Base-by-base conservation (phyloP, 495 filamentous ascomycete genomes). In the Chaetomium cochliodes region DNA sequence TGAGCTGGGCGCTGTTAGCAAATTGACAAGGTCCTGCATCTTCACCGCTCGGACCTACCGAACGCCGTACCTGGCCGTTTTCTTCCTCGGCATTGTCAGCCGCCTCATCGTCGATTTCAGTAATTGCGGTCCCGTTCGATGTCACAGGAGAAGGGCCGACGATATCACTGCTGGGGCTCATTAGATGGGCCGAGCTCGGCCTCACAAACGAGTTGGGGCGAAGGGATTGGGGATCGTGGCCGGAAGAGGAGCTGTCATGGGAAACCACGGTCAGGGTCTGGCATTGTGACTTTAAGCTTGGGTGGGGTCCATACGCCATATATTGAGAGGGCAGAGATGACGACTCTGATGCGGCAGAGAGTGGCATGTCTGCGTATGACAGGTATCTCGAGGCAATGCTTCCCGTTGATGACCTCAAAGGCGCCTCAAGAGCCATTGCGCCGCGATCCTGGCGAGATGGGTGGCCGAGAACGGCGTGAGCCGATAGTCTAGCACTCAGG, bases 81-180 rank as follows among this genome's bases (percentile, higher is more conserved):
- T 55, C 63, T 51, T 70, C 67, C 54, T 65, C 63, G 57, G 52
- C 64, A 59, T 68, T 67, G 61, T 82, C 80, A 44, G 85, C 84
- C 64, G 81, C 81, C n/a, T 88, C 86, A 64, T 91, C 88, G 52
- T 92, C 89, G 22, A 92, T 90, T 68, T 91, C 86, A 20, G 86
- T 89, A 23, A 77, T 83, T 63, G 88, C 86, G 65, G 89, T 90
- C 52, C 87, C 88, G 69, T 88, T 89, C 28, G 88, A 91, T 47
- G 89, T 90, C 20, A 90, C 88, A 42, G 89, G 89, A 30, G 89
- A 92, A 23, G 89, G 89, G 55, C 89, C 88, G 63, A 88, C 83
- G 62, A 85, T 82, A 65, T 87, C 84, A 68, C 79, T 82, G 42
- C 54, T 63, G 26, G 83, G 81, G 63, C 77, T 81, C 72, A 79